Base-by-base conservation (phyloP, 345 rosid genomes). In the Luvunga scandens region DNA sequence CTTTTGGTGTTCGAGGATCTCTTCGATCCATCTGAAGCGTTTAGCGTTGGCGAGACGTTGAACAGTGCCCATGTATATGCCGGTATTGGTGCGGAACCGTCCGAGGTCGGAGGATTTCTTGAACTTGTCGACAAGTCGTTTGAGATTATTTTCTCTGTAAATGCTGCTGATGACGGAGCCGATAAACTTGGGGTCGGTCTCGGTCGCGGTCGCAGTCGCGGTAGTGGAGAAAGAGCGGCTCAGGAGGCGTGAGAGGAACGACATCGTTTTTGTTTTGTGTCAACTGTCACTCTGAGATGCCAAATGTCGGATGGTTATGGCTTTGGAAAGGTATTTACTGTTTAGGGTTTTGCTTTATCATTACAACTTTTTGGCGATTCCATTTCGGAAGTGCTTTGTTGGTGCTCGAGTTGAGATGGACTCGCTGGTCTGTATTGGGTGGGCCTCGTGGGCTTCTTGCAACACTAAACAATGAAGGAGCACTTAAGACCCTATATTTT, bases 1-100 rank as follows among this genome's bases (percentile, higher is more conserved):
- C 76, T 88, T 94, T 56, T 91, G 98, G 78, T 89, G 86, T 62
- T 92, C 95, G 8, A 91, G 78, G 81, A 93, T 86, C 74, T 92
- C 93, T 62, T 89, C 84, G 66, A 92, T 82, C 88, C 83, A 73
- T 34, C 75, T 72, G 75, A 83, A 85, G 78, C 86, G 81, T 56
- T 87, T 85, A 57, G 86, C 87, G 6, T 79, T 48, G 18, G 89
- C 89, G n/a, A 91, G 93, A 67, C 95, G 94, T 79, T 91, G 94
- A 79, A 91, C 86, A 21, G 86, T 83, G 53, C 63, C 62, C 57
- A 76, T 78, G 62, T 93, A 93, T 66, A 88, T 61, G 74, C 85
- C 84, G 72, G 22, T 62, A 28, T 84, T 87, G 39, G 84, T 83
- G 70, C 96, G 91, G 86, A 93, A 93, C 25, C 86, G 82, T 5